These are phyloP conservation scores for Erythrobasidium hasegawianum DNA, from an alignment of 1,284 basidiomycete species.

Conservation along the genomic window DNA sequence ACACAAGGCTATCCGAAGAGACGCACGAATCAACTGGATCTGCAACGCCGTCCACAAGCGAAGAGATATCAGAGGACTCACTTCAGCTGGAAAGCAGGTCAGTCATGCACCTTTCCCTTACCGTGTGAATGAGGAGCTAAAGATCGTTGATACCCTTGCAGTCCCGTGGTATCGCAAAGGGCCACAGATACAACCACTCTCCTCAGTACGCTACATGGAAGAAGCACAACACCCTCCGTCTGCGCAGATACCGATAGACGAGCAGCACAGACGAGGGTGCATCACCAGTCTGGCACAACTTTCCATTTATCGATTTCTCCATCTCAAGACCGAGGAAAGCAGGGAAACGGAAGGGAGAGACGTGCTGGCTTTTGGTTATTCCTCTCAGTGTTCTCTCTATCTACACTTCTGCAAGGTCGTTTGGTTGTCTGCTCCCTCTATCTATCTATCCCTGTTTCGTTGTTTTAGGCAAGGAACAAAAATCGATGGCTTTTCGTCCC, in stretches of 20 bases:
- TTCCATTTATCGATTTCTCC: no score
- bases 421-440: no score
- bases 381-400: not conserved
- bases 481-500: no score
- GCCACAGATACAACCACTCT: slow-evolving; percentile 89
- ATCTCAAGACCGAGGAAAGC: no score
- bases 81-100: slow-evolving; percentile 82
- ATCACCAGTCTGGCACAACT: not conserved
- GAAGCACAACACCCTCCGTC: slow-evolving; percentile 68
- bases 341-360: not conserved
- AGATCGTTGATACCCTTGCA: no score
- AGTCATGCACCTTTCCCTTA: slow-evolving; percentile 23
- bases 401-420: no score
- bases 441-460: no score
- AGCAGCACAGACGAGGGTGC: not conserved
- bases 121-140: no score
- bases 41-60: slow-evolving; percentile 97
- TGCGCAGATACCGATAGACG: slow-evolving; percentile 87
- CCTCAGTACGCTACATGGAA: slow-evolving; percentile 90
- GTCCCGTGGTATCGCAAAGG: slow-evolving; percentile 94
- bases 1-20: slow-evolving; percentile 73
- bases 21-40: slow-evolving; percentile 99
- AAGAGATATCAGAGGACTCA: slow-evolving; percentile 95
- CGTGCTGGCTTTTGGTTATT: not conserved
- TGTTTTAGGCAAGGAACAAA: no score